Base-by-base conservation (phyloP, 2,329 filamentous ascomycete species). In the Ophiocordyceps camponoti-leonardi region DNA sequence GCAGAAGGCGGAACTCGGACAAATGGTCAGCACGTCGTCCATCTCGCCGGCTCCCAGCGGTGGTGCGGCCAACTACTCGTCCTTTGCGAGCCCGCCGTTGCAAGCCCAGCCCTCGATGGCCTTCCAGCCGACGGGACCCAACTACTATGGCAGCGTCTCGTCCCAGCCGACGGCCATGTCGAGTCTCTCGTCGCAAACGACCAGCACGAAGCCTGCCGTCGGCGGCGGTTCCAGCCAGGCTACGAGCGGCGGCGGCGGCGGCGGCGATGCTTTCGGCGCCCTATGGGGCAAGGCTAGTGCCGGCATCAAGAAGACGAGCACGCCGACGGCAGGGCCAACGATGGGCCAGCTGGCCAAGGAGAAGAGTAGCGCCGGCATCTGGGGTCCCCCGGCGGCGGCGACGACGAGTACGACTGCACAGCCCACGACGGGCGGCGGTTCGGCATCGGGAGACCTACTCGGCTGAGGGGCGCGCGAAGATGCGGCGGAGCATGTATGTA, bases 301-400 rank as follows among this genome's bases (percentile, higher is more conserved):
- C 12, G 79, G 81, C 42, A 74, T 87, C 51, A 87, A 87, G 69
- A 93, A 92, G 67, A 65, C 73, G 1, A 71, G 65, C 49, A 73
- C 79, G 2, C 69, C 73, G 13, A 69, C 67, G 11, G 67, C 72
- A 45, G 83, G 82, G 0, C 81, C 86, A 44, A 88, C 88, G 46
- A 75, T 98, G 66, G 88, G 87, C 28, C 88, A 94, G 61, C 77
- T 98, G 63, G 90, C 88, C n/a, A 95, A 95, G 70, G 87, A 95
- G 65, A 95, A 96, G 73, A 92, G 87, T 48, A 87, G 81, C 54
- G 87, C 88, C 16, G 87, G 88, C 8, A 86, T 98, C 51, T 98
- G 93, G 87, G 92, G 90, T 18, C 75, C 84, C 0, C 72, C 82
- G 16, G 70, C 78, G 16, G 70, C 78, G 43, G 49, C 67, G 52